Evolutionary conservation across 176 grass and related monocot genomes (phyloP).

Genomic region (Zoysia japonica): DNA sequence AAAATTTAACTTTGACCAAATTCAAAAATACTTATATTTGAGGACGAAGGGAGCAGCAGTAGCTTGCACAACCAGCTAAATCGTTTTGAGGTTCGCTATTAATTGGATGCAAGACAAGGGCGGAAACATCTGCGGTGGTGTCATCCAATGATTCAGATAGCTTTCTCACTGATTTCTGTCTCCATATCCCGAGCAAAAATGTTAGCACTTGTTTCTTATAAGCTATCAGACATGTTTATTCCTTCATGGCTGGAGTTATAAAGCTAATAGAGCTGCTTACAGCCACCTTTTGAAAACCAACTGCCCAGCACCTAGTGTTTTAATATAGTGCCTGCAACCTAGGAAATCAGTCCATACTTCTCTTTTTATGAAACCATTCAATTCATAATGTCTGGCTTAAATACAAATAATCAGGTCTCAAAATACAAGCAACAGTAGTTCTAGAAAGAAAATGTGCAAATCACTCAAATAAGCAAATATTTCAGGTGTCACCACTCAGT

Average conservation of each 20-base stretch:
- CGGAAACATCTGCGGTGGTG: too few relatives aligned
- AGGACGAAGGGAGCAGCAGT: too few relatives aligned
- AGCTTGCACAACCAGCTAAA: neutral
- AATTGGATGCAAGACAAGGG: too few relatives aligned
- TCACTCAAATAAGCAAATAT: neutral
- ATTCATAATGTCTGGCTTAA: too few relatives aligned
- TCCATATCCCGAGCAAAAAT: neutral
- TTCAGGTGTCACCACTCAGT: too few relatives aligned
- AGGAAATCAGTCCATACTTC: neutral
- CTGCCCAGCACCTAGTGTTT: too few relatives aligned
- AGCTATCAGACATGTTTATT: neutral
- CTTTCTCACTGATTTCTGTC: too few relatives aligned
- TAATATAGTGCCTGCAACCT: neutral
- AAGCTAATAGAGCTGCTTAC: neutral
- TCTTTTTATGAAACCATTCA: neutral
- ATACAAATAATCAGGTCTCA: conserved; percentile 43
- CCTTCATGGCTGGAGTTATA: neutral
- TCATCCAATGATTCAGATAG: too few relatives aligned
- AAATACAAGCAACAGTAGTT: conserved; percentile 25
- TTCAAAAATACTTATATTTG: neutral
- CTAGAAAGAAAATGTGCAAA: conserved; percentile 3
- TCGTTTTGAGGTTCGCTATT: too few relatives aligned
- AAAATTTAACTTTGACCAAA: too few relatives aligned
- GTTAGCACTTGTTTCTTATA: neutral
- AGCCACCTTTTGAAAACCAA: too few relatives aligned